Percentiles rank a stretch among this genome's conserved stretches.
Evolutionary conservation across 305 asterid genomes (phyloP).

Genomic region (Petunia hybrid): DNA sequence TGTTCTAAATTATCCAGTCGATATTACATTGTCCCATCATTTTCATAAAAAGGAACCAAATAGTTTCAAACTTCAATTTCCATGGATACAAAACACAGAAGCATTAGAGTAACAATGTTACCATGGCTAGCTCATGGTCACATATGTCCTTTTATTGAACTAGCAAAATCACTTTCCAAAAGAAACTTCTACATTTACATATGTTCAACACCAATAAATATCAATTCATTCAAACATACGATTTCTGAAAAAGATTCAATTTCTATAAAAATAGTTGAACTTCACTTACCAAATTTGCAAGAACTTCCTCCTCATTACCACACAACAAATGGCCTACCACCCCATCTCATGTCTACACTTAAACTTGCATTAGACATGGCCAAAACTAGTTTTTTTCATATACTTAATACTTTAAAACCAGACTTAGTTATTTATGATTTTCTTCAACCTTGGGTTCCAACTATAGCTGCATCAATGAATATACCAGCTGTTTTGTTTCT

Average conservation of each 20-base stretch:
- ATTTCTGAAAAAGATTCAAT: slow-evolving; percentile 49
- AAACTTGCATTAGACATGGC: slow-evolving; percentile 56
- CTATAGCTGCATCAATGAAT: slow-evolving; percentile 39
- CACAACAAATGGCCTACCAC: slow-evolving; percentile 81
- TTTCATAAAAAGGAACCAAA: background rate
- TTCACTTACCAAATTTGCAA: slow-evolving; percentile 55
- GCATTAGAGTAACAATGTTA: slow-evolving; percentile 52
- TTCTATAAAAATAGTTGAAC: slow-evolving; percentile 61
- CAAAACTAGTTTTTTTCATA: slow-evolving; percentile 50
- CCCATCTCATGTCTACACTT: slow-evolving; percentile 56
- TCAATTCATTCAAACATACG: slow-evolving; percentile 40
- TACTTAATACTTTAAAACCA: slow-evolving; percentile 59
- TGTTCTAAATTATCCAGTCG: background rate
- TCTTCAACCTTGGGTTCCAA: slow-evolving; percentile 70
- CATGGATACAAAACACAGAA: slow-evolving; percentile 22
- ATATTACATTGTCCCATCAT: background rate
- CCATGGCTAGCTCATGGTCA: slow-evolving; percentile 86
- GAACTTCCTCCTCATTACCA: slow-evolving; percentile 63
- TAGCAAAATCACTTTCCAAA: slow-evolving; percentile 58
- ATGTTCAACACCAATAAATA: slow-evolving; percentile 61
- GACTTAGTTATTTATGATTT: slow-evolving; percentile 67
- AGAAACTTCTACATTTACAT: slow-evolving; percentile 57
- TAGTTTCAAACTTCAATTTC: background rate
- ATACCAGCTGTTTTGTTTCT: slow-evolving; percentile 61
- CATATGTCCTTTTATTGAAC: slow-evolving; percentile 62